Evolutionary conservation across 106 monocot genomes (phyloP), one percentile per base, ranked within the genome.

Genomic region (Dactylorhiza incarnata): DNA sequence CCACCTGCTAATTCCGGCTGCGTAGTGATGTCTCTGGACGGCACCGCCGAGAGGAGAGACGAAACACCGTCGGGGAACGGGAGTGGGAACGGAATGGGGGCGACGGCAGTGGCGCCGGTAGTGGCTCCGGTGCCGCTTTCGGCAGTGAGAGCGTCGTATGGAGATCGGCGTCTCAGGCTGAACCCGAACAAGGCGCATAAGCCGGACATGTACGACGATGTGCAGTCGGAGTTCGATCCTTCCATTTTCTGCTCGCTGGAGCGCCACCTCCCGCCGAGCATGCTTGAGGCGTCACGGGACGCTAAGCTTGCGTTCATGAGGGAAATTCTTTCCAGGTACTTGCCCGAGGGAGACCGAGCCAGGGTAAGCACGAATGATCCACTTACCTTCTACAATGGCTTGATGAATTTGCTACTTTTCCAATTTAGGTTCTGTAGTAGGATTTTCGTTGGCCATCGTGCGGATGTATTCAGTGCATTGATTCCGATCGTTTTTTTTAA

Each of bases 151-250:
- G 46, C 81, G 45, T 45, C 79, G 54, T 92, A 83, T 65, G 87
- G 82, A n/a, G 96, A 97, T 43, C 81, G 93, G 80, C 78, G 91
- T 75, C 76, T 97, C 46, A 63, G 96, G 78, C 74, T 97, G 66
- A 89, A 87, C 72, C 93, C 96, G 9, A 97, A 97, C 81, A 84
- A 72, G 83, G 96, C 89, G 13, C 96, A 94, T 82, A 79, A 86
- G 79, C 84, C 93, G 55, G 93, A 97, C n/a, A 71, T 73, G 62
- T 94, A 94, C 74, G 91, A 91, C 51, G 93, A 97, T 70, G 75
- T 94, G 70, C 72, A 59, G 73, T 75, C 82, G n/a, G 96, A 97
- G 58, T 86, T 87, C 77, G 89, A 86, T 44, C 89, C 96, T 0
- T 73, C 82, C n/a, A 87, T 97, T 51, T 94, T 82, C 78, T 87